These are phyloP conservation scores for Hypoxylon perforatum DNA, from an alignment of 495 filamentous ascomycete species.

Conservation along the genomic window DNA sequence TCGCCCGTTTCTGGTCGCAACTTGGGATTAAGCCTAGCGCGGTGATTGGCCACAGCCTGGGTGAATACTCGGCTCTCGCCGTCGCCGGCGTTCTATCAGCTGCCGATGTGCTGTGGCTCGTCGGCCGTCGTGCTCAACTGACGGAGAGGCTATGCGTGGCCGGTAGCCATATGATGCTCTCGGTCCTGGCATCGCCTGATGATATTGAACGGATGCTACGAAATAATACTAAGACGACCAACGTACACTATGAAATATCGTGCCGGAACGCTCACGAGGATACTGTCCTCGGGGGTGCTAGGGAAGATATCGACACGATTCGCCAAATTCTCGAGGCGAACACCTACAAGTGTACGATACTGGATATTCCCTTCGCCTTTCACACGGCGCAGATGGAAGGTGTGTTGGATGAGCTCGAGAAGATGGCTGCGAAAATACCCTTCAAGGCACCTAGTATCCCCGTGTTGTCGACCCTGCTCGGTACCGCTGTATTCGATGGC, in stretches of 20 bases:
- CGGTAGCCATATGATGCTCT: constrained; percentile 69
- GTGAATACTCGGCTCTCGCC: constrained; percentile 79
- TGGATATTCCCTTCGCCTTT: constrained; percentile 75
- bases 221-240: neutral
- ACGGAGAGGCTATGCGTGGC: constrained; percentile 65
- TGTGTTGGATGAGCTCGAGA: constrained; percentile 67
- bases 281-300: constrained; percentile 59
- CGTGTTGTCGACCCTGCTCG: constrained; percentile 66
- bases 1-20: constrained; percentile 73
- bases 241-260: constrained; percentile 49
- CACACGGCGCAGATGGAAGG: constrained; percentile 75
- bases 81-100: constrained; percentile 73
- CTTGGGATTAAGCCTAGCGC: constrained; percentile 72
- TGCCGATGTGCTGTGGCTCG: constrained; percentile 73
- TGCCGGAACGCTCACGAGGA: constrained; percentile 62
- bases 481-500: neutral
- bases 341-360: constrained; percentile 62
- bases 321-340: constrained; percentile 59
- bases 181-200: constrained; percentile 44
- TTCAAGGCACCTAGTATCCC: constrained; percentile 63
- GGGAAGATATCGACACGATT: constrained; percentile 58
- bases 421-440: constrained; percentile 56
- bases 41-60: constrained; percentile 78
- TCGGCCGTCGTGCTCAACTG: constrained; percentile 72
- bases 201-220: constrained; percentile 24